Evolutionary conservation across 441 rosid species (phyloP), one percentile per base, ranked within the genome.

Genomic region (Gossypium gossypioides): DNA sequence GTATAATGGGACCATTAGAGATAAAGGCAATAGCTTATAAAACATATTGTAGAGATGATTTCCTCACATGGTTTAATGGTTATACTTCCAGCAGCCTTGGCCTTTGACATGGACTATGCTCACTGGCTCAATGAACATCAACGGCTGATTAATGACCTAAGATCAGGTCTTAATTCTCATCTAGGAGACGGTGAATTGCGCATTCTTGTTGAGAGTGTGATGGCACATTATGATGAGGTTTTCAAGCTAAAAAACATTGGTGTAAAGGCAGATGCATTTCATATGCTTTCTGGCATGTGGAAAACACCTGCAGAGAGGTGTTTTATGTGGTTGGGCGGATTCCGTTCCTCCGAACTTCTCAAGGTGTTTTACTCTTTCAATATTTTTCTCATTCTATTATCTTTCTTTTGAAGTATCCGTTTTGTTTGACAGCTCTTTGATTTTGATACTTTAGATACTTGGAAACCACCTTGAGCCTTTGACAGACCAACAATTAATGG

Each of bases 301-400:
- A 87, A 87, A 83, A 88, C 96, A 0, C 98, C 97, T 13, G 92
- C 93, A 0, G 98, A 94, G 85, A 85, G 97, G 67, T 88, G 90
- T 70, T 94, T 94, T 86, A 87, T 94, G 92, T 91, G 98, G 98
- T 76, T 94, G 79, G 98, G 98, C 51, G 98, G 98, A n/a, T 91
- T 89, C 60, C 87, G 96, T 57, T 90, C 98, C 13, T 94, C 98
- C 22, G 97, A 94, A 79, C 71, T 94, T 71, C 95, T 91, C 72
- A 94, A 89, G 93, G 98, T 91, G 70, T 75, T 56, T n/a, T 1
- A 52, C 48, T 7, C 21, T 59, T 37, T 50, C 55, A 0, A 56
- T 19, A 5, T 48, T 71, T 69, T 37, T 37, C 42, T 73, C 3
- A 7, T 37, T 51, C 29, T 19, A 8, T 63, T 32, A 37, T 52